phyloP scores from a whole-genome alignment of 2,329 filamentous ascomycete species.

The Basipetospora sp. region DNA sequence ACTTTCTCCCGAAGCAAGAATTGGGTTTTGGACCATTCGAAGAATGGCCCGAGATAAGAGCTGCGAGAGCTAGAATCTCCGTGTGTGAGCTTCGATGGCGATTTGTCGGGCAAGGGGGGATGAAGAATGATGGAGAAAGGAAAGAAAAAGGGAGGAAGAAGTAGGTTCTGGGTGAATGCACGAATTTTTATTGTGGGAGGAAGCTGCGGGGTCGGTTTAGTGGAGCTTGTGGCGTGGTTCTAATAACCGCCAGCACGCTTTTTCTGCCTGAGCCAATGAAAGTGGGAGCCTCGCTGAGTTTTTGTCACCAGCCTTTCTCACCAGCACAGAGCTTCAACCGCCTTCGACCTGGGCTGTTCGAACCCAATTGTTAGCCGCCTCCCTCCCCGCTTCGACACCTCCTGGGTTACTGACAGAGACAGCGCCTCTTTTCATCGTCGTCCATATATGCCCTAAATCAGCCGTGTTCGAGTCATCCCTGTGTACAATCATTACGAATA shows the following conservation, averaged over 20 bases:
- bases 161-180: neutral
- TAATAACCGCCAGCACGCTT: neutral
- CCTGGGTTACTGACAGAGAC: no score
- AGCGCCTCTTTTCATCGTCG: no score
- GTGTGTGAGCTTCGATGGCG: conserved; percentile 98
- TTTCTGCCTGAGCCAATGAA: neutral
- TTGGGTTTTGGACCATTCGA: neutral
- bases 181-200: conserved; percentile 4
- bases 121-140: conserved; percentile 25
- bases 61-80: conserved; percentile 34
- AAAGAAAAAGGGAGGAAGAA: conserved; percentile 10
- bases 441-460: no score
- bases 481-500: no score
- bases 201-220: neutral
- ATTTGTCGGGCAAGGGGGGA: conserved; percentile 97
- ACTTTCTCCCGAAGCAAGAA: conserved; percentile 98
- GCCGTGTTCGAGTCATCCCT: no score
- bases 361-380: no score
- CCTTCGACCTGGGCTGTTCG: no score
- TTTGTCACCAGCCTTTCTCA: no score
- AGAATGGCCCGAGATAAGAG: conserved; percentile 17
- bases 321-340: no score
- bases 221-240: neutral
- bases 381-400: no score
- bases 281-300: neutral